Evolutionary conservation across 257 asterid genomes (phyloP).

Genomic region (Plectranthus barbatus): DNA sequence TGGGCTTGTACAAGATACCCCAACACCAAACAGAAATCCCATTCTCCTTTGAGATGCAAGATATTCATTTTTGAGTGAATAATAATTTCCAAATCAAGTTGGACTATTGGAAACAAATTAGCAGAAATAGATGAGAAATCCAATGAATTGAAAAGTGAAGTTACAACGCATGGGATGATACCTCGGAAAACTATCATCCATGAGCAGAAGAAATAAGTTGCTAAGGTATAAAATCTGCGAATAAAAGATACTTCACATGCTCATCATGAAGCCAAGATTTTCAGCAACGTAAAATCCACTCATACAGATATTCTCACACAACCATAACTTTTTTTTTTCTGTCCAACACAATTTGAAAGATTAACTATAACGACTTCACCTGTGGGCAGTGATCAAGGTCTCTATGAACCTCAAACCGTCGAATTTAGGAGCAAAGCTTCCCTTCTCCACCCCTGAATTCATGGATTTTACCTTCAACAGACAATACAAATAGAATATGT

Average conservation of each 20-base stretch:
- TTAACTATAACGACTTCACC: constrained; percentile 21
- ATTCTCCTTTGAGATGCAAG: too few relatives aligned
- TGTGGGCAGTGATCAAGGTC: constrained; percentile 51
- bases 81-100: too few relatives aligned
- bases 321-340: neutral
- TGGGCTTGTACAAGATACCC: too few relatives aligned
- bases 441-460: constrained; percentile 11
- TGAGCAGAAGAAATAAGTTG: neutral
- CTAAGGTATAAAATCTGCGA: neutral
- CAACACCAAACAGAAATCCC: too few relatives aligned
- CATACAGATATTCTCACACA: neutral
- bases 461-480: constrained; percentile 2
- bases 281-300: too few relatives aligned
- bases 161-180: constrained; percentile 15
- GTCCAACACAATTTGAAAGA: neutral
- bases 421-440: constrained; percentile 37
- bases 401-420: constrained; percentile 61
- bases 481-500: neutral
- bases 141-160: neutral
- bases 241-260: too few relatives aligned
- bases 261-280: too few relatives aligned
- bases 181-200: constrained; percentile 26
- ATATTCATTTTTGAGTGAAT: too few relatives aligned
- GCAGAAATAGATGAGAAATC: neutral
- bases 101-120: too few relatives aligned